Conservation (phyloP, 208 protist genomes). For the Trypanosoma avium region DNA sequence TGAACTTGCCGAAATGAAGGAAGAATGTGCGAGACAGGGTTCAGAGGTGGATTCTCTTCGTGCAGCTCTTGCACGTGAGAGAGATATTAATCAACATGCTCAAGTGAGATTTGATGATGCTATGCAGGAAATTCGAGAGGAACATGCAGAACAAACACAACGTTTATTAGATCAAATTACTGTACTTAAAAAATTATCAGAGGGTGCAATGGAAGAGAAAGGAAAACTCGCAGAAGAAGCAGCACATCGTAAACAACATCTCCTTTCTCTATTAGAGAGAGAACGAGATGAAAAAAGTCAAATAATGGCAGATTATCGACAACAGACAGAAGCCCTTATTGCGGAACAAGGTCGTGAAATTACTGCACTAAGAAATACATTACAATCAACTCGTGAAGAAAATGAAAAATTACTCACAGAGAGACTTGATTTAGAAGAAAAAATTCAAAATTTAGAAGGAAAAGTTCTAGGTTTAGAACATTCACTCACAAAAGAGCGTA, state of each 20-base stretch:
- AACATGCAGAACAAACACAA: constrained; percentile 65
- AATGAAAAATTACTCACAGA: constrained; percentile 37
- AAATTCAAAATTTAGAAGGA: constrained; percentile 34
- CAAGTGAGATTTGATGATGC: constrained; percentile 47
- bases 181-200: constrained; percentile 70
- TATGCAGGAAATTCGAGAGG: constrained; percentile 40
- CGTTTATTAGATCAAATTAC: constrained; percentile 80
- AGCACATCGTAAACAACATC: constrained; percentile 59
- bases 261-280: constrained; percentile 68
- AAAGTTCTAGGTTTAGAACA: constrained; percentile 32
- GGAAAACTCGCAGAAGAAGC: constrained; percentile 54
- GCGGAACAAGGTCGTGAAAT: constrained; percentile 85
- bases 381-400: constrained; percentile 55
- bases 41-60: constrained; percentile 54
- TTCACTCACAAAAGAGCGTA: constrained; percentile 31
- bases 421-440: constrained; percentile 35
- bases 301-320: constrained; percentile 88
- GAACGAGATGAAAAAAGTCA: constrained; percentile 85
- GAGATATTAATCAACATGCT: constrained; percentile 32
- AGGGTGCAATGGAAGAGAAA: constrained; percentile 78
- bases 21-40: constrained; percentile 47
- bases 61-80: constrained; percentile 63
- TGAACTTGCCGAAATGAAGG: constrained; percentile 67
- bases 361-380: constrained; percentile 51
- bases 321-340: constrained; percentile 86